Conservation (phyloP, 2,329 filamentous ascomycete genomes). For the Plenodomus lindquistii region DNA sequence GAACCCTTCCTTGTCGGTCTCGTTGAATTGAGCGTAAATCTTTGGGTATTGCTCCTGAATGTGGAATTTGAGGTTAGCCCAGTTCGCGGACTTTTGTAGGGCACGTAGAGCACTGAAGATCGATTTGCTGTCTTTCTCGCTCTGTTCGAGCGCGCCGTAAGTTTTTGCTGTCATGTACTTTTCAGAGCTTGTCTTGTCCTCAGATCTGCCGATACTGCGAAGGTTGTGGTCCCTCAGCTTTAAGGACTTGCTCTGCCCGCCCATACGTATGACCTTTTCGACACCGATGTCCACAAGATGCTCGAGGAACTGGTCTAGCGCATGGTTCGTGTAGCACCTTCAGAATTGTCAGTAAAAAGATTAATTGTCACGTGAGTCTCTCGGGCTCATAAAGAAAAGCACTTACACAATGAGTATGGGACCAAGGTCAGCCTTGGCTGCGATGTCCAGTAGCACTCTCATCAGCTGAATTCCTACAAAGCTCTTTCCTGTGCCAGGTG, state of each 20-base stretch:
- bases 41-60: constrained; percentile 12
- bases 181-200: constrained; percentile 26
- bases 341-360: constrained; percentile 5
- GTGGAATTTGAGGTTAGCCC: constrained; percentile 20
- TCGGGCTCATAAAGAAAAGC: too few species aligned
- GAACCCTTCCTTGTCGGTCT: constrained; percentile 20
- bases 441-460: constrained; percentile 56
- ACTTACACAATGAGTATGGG: constrained; percentile 50
- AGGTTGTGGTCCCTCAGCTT: constrained; percentile 57
- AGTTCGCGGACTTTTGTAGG: constrained; percentile 12
- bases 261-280: constrained; percentile 63
- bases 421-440: constrained; percentile 41
- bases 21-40: constrained; percentile 25
- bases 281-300: constrained; percentile 57
- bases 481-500: constrained; percentile 71
- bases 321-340: constrained; percentile 57
- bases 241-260: constrained; percentile 61
- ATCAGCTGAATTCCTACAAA: constrained; percentile 65
- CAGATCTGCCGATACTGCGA: constrained; percentile 25
- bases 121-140: constrained; percentile 4
- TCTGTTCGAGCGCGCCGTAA: constrained; percentile 18
- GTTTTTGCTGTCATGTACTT: constrained; percentile 8
- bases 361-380: not conserved
- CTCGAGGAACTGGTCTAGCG: constrained; percentile 63
- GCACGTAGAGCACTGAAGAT: constrained; percentile 13